Conservation (phyloP, 345 rosid genomes). For the Dipteronia sinensis region DNA sequence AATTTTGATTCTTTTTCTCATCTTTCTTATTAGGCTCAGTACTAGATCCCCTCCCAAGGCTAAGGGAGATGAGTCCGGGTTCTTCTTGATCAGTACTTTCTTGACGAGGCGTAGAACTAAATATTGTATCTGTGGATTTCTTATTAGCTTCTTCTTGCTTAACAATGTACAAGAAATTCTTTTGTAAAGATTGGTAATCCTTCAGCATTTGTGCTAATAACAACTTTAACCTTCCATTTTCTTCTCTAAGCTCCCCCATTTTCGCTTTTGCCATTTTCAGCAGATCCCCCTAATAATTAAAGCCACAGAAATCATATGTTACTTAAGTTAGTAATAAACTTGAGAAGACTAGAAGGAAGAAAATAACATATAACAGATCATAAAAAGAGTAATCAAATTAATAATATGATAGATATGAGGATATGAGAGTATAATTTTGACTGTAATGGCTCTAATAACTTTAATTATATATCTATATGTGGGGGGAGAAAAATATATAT, state of each 20-base stretch:
- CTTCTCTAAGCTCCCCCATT: constrained; percentile 44
- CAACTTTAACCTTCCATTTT: constrained; percentile 47
- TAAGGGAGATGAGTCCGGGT: constrained; percentile 41
- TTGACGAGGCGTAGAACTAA: background rate
- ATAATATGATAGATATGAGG: too few relatives aligned
- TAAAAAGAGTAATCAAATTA: background rate
- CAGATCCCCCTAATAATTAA: constrained; percentile 27
- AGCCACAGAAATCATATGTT: background rate
- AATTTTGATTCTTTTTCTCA: constrained; percentile 20
- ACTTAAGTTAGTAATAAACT: background rate
- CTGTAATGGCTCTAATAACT: background rate
- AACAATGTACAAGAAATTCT: constrained; percentile 31
- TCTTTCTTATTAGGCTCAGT: constrained; percentile 6
- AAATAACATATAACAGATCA: background rate
- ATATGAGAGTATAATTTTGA: background rate
- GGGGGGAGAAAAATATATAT: background rate
- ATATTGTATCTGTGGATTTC: background rate
- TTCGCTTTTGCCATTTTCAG: constrained; percentile 43
- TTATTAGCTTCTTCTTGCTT: constrained; percentile 22
- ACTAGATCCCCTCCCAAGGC: constrained; percentile 41
- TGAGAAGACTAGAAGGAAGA: background rate
- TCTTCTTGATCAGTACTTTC: constrained; percentile 21
- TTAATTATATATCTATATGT: too few relatives aligned
- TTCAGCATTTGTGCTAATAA: constrained; percentile 32
- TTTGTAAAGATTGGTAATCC: constrained; percentile 49